phyloP scores from a whole-genome alignment of 2,329 filamentous ascomycete genomes.

The Penicillium palitans region DNA sequence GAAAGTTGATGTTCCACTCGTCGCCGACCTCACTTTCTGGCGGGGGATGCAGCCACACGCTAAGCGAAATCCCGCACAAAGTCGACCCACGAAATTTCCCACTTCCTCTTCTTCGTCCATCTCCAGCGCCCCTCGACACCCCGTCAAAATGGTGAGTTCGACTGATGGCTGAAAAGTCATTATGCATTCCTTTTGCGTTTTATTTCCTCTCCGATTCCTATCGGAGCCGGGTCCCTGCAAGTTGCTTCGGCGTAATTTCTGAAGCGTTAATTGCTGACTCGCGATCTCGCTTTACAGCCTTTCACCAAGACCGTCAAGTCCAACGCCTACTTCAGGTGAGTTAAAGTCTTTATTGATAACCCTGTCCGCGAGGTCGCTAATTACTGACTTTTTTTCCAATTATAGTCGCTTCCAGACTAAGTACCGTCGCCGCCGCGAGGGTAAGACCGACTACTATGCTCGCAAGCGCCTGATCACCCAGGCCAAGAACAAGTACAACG shows the following conservation, averaged over 20 bases:
- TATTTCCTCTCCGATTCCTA: conserved; percentile 19
- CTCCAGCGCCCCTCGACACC: conserved; percentile 38
- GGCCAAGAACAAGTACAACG: conserved; percentile 99
- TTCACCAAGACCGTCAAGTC: conserved; percentile 97
- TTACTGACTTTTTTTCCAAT: conserved; percentile 17
- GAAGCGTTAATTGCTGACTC: conserved; percentile 99
- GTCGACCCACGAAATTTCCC: conserved; percentile 36
- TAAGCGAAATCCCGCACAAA: conserved; percentile 49
- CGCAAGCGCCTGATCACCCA: conserved; percentile 99
- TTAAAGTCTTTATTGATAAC: conserved; percentile 21
- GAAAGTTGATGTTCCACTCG: conserved; percentile 29
- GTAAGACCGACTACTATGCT: conserved; percentile 99
- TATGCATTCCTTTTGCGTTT: conserved; percentile 18
- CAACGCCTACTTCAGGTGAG: conserved; percentile 98
- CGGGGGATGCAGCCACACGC: conserved; percentile 38
- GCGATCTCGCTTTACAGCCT: conserved; percentile 64
- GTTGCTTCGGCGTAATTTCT: conserved; percentile 92
- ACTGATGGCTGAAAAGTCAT: conserved; percentile 28
- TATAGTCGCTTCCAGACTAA: conserved; percentile 97
- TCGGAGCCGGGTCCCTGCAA: conserved; percentile 76
- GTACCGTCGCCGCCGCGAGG: conserved; percentile 94
- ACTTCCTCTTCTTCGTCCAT: conserved; percentile 33
- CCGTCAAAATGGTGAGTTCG: conserved; percentile 49
- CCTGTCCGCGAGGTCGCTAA: not conserved
- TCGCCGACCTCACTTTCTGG: conserved; percentile 42